Conservation (phyloP, 1,139 yeast genomes). For the Saccharomycopsis phalli region DNA sequence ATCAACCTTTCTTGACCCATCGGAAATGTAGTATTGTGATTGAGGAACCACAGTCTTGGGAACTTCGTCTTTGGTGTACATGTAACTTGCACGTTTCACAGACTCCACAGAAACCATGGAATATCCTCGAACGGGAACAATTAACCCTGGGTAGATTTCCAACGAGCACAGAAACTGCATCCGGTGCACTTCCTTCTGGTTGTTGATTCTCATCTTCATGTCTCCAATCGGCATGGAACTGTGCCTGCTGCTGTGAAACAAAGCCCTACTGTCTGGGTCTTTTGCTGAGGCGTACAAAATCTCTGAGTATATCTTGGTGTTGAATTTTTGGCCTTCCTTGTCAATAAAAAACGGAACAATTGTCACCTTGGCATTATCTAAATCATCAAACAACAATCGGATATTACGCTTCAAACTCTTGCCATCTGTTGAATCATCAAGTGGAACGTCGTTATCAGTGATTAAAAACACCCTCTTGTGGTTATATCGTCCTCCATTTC, state of each 20-base stretch:
- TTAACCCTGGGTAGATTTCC: slow-evolving; percentile 40
- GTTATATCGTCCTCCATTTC: slow-evolving; percentile 30
- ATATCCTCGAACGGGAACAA: slow-evolving; percentile 66
- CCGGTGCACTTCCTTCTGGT: slow-evolving; percentile 54
- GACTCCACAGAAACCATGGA: slow-evolving; percentile 50
- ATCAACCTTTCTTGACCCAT: slow-evolving; percentile 37
- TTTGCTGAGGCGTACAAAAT: not conserved
- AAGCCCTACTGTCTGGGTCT: not conserved
- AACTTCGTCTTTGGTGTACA: slow-evolving; percentile 45
- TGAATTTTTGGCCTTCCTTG: not conserved
- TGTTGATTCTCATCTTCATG: slow-evolving; percentile 42
- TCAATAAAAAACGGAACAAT: slow-evolving; percentile 61
- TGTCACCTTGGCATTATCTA: slow-evolving; percentile 40
- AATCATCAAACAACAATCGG: slow-evolving; percentile 53
- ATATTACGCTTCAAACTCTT: slow-evolving; percentile 31
- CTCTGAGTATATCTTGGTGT: slow-evolving; percentile 1
- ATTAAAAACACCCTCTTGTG: slow-evolving; percentile 42
- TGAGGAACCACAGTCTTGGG: slow-evolving; percentile 46
- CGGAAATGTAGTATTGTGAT: slow-evolving; percentile 29
- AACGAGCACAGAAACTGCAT: slow-evolving; percentile 56
- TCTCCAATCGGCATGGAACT: slow-evolving; percentile 21
- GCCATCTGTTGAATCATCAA: slow-evolving; percentile 25
- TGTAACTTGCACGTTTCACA: slow-evolving; percentile 34
- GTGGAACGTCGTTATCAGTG: slow-evolving; percentile 53
- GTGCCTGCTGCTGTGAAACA: slow-evolving; percentile 16